Conservation (phyloP, 2,329 filamentous ascomycete genomes). For the Fusarium torreyae region DNA sequence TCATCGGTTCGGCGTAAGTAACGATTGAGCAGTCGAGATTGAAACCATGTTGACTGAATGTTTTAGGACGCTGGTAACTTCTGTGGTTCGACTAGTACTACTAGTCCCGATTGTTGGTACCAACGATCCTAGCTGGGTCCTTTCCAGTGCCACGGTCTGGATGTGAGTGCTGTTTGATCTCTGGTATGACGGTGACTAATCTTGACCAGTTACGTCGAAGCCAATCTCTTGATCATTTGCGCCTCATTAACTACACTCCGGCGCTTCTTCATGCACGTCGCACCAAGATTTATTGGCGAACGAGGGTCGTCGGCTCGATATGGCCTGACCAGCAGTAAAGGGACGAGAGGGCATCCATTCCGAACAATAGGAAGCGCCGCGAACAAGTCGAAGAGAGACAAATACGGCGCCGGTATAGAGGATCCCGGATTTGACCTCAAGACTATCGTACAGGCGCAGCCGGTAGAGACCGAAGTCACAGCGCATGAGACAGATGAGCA, state of each 20-base stretch:
- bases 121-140: constrained; percentile 53
- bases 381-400: constrained; percentile 15
- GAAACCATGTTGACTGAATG: constrained; percentile 13
- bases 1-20: constrained; percentile 58
- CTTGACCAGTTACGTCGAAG: constrained; percentile 52
- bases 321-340: constrained; percentile 7
- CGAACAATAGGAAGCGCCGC: constrained; percentile 34
- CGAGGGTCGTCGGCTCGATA: constrained; percentile 31
- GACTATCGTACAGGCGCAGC: constrained; percentile 43
- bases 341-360: constrained; percentile 40
- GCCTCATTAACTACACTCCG: constrained; percentile 56
- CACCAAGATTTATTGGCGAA: constrained; percentile 46
- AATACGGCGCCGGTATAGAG: constrained; percentile 23
- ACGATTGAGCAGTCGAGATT: fast-evolving
- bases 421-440: constrained; percentile 43
- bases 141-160: constrained; percentile 51
- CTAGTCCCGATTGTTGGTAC: constrained; percentile 48
- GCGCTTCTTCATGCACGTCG: constrained; percentile 54
- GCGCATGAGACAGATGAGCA: constrained; percentile 30
- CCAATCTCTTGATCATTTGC: constrained; percentile 57
- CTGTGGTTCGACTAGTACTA: constrained; percentile 53
- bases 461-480: constrained; percentile 35
- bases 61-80: constrained; percentile 56
- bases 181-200: constrained; percentile 12
- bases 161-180: constrained; percentile 42